Evolutionary conservation across 2,329 filamentous ascomycete species (phyloP).

Genomic region (Hirsutella rhossiliensis): DNA sequence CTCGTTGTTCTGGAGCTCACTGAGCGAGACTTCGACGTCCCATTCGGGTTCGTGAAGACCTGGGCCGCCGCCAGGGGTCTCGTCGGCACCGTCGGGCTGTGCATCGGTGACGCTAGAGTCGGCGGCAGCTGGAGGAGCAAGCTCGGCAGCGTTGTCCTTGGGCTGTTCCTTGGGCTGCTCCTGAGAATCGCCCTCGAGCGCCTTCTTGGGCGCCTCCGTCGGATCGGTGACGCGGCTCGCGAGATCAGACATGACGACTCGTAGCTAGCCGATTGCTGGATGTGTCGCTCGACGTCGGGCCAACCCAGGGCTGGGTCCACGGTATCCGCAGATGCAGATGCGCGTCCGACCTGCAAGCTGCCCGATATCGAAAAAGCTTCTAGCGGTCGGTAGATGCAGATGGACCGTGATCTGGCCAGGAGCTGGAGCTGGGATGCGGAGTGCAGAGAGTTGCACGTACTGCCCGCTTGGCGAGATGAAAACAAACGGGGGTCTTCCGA

Average conservation of each 20-base stretch:
- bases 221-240: slow-evolving; percentile 39
- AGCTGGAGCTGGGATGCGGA: neutral
- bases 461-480: neutral
- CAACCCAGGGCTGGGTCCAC: neutral
- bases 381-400: neutral
- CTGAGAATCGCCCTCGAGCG: too few species aligned
- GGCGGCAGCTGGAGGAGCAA: slow-evolving; percentile 4
- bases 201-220: slow-evolving; percentile 10
- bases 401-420: neutral
- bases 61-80: slow-evolving; percentile 32
- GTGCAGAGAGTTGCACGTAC: neutral
- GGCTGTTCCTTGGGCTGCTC: too few species aligned
- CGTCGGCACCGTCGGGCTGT: slow-evolving; percentile 25
- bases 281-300: neutral
- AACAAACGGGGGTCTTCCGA: neutral
- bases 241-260: slow-evolving; percentile 31
- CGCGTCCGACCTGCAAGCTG: neutral
- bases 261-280: neutral
- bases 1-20: slow-evolving; percentile 74
- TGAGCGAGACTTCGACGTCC: slow-evolving; percentile 86
- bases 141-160: neutral
- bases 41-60: slow-evolving; percentile 60
- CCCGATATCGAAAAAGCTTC: neutral
- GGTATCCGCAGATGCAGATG: neutral
- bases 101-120: slow-evolving; percentile 14